Evolutionary conservation across 106 monocot species (phyloP).

Genomic region (Platanthera zijinensis): DNA sequence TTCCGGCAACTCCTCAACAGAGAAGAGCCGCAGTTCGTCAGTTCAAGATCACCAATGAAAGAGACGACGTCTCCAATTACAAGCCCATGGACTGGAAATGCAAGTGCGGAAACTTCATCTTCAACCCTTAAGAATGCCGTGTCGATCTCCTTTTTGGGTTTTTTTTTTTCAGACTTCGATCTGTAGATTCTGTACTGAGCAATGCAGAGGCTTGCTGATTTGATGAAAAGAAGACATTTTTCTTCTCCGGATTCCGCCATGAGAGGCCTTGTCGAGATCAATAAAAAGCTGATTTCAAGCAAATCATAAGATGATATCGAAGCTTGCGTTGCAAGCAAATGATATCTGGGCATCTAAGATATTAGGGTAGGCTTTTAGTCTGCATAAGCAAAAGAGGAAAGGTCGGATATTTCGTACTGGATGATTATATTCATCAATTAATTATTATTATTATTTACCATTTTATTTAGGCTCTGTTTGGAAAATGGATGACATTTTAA

Average conservation of each 20-base stretch:
- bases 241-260: neutral
- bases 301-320: neutral
- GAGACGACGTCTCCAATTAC: conserved; percentile 6
- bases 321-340: neutral
- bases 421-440: neutral
- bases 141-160: neutral
- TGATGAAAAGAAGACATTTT: neutral
- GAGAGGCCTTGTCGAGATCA: conserved; percentile 1
- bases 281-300: neutral
- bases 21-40: neutral
- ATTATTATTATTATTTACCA: too few species aligned
- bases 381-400: neutral
- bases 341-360: neutral
- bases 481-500: too few species aligned
- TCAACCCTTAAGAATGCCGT: neutral
- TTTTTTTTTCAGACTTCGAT: neutral
- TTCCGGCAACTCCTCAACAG: conserved; percentile 24
- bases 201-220: too few species aligned
- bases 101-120: conserved; percentile 10
- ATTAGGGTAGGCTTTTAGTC: neutral
- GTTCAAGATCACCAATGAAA: neutral
- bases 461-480: too few species aligned
- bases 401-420: neutral
- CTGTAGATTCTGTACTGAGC: neutral
- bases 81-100: conserved; percentile 14